Evolutionary conservation across 2,329 filamentous ascomycete species (phyloP), one percentile per base, ranked within the genome.

Genomic region (Plectosphaerella plurivora): DNA sequence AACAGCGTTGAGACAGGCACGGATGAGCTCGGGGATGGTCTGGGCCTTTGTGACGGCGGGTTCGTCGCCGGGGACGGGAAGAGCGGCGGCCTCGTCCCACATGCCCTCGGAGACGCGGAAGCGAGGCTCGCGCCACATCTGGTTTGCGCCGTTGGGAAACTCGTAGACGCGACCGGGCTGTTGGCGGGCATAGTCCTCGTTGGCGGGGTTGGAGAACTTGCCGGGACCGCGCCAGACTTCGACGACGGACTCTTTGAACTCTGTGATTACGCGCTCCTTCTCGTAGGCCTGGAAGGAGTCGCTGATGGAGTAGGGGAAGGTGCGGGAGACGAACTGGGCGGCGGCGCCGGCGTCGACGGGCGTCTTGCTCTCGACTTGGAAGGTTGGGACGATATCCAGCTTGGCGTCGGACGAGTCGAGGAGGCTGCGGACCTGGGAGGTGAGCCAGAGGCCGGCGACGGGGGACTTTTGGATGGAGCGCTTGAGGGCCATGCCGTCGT

Each of bases 241-340:
- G 25, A 97, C 91, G 15, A 97, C 91, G 16, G 89, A 95, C 73
- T 99, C 95, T 74, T 99, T 99, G 82, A 96, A 99, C 68, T 97
- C 91, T 37, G 90, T 91, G 53, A 99, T 75, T 42, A 96, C 87
- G 50, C 93, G 89, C 69, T 97, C 94, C 74, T 99, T 92, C 71
- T 97, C 87, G 59, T 93, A 86, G 16, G 78, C 76, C 54, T 88
- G 85, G 80, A 92, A 97, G 2, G 89, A 91, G 25, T 83, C 79
- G 60, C 73, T 70, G 56, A 87, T 74, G 61, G 80, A 63, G 67
- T 78, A 77, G 65, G 78, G 68, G 66, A 91, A 96, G 39, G 82
- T 82, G 61, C 84, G 86, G 69, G 89, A 86, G 47, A 81, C 84
- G 41, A 86, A 89, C 68, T 95, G 87, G 3, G 91, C 79, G 1